Evolutionary conservation across 2,329 filamentous ascomycete species (phyloP).

Genomic region (Diaporthe sp.): DNA sequence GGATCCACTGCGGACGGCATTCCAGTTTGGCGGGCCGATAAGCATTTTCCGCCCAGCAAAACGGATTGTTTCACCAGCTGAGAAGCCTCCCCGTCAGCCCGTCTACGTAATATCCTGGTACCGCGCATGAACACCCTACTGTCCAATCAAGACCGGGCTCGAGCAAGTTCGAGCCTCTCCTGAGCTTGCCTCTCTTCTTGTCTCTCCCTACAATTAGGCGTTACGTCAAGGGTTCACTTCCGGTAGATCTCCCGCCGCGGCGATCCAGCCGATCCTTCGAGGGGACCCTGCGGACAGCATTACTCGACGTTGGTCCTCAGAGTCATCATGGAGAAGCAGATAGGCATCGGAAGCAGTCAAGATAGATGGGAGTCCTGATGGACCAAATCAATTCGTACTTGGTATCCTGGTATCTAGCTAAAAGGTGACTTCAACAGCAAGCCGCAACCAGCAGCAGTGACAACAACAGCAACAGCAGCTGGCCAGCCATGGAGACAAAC

Average conservation of each 20-base stretch:
- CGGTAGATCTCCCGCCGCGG: slow-evolving; percentile 8
- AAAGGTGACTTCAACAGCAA: slow-evolving; percentile 24
- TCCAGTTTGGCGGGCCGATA: not conserved
- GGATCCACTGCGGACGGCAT: not conserved
- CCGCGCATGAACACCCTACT: not conserved
- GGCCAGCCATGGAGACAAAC: slow-evolving; percentile 27
- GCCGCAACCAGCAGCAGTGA: slow-evolving; percentile 25
- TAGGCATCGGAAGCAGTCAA: not conserved
- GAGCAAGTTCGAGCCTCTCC: not conserved
- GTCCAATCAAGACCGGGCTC: not conserved
- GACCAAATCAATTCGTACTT: slow-evolving; percentile 19
- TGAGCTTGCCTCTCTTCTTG: not conserved
- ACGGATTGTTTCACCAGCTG: not conserved
- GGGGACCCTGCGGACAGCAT: not conserved
- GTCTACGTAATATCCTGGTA: not conserved
- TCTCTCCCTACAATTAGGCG: not conserved
- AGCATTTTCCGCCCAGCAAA: not conserved
- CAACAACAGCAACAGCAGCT: slow-evolving; percentile 9
- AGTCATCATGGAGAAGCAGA: not conserved
- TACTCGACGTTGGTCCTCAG: not conserved
- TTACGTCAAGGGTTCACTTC: not conserved
- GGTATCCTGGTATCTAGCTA: slow-evolving; percentile 36
- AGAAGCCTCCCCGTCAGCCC: not conserved
- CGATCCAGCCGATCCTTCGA: not conserved
- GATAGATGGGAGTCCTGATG: not conserved